These are phyloP conservation scores for Parafenestella ontariensis DNA, from an alignment of 2,329 filamentous ascomycete genomes.

Conservation along the genomic window DNA sequence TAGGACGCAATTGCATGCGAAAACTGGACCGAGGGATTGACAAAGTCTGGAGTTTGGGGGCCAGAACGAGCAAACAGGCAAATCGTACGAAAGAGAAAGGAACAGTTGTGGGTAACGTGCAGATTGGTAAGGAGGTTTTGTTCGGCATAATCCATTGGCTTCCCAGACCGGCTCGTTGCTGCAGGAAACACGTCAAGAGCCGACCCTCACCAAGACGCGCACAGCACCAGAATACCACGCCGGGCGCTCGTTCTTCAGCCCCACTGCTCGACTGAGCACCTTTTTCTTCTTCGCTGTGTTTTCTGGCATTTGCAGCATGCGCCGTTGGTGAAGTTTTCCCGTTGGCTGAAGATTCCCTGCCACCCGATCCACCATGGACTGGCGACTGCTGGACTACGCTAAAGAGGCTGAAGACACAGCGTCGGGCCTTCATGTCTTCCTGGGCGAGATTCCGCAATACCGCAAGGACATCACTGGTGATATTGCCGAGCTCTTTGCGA, in stretches of 20 bases:
- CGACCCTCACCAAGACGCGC: conserved; percentile 32
- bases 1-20: conserved; percentile 17
- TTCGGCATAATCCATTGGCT: conserved; percentile 46
- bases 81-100: conserved; percentile 34
- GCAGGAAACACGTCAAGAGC: conserved; percentile 47
- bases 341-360: conserved; percentile 29
- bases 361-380: conserved; percentile 46
- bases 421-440: conserved; percentile 58
- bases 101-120: conserved; percentile 41
- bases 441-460: conserved; percentile 58
- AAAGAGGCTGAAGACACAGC: conserved; percentile 62
- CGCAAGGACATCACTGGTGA: conserved; percentile 61
- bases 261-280: conserved; percentile 28
- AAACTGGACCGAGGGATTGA: conserved; percentile 17
- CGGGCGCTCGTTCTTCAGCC: conserved; percentile 37
- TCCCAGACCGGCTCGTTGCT: conserved; percentile 37
- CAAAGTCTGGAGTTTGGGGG: conserved; percentile 34
- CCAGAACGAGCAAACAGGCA: conserved; percentile 29
- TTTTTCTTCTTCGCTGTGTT: conserved; percentile 15
- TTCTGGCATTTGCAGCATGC: conserved; percentile 22
- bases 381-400: conserved; percentile 49
- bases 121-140: conserved; percentile 38
- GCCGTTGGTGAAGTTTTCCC: conserved; percentile 19
- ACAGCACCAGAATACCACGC: conserved; percentile 32
- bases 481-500: conserved; percentile 62